Conservation (phyloP, 2,329 filamentous ascomycete genomes). For the Leptographium radiaticola region DNA sequence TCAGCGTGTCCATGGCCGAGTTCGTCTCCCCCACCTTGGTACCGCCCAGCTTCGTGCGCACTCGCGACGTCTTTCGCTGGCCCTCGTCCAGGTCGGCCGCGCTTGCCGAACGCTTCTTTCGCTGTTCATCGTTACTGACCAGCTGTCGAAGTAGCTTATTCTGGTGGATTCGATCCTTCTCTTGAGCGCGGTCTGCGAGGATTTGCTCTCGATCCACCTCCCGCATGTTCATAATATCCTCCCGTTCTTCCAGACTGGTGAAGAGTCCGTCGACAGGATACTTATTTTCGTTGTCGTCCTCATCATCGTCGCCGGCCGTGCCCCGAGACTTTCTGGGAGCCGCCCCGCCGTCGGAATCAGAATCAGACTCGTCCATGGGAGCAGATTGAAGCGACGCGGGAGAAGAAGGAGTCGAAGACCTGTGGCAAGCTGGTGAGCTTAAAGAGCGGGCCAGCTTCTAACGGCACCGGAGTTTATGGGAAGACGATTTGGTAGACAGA, state of each 20-base stretch:
- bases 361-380: constrained; percentile 82
- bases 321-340: constrained; percentile 13
- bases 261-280: constrained; percentile 87
- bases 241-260: constrained; percentile 58
- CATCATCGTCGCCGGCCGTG: constrained; percentile 10
- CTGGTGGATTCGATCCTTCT: constrained; percentile 71
- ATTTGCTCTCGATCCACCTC: constrained; percentile 87
- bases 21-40: constrained; percentile 56
- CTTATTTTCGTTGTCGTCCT: constrained; percentile 47
- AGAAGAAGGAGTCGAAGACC: constrained; percentile 56
- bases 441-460: neutral
- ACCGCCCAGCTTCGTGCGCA: constrained; percentile 53
- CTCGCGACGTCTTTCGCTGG: constrained; percentile 59
- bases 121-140: constrained; percentile 52
- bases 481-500: neutral
- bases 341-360: constrained; percentile 51
- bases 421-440: neutral
- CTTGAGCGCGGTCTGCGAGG: constrained; percentile 72
- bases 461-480: neutral
- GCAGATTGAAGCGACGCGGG: constrained; percentile 67
- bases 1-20: constrained; percentile 58
- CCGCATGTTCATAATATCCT: constrained; percentile 69
- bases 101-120: constrained; percentile 66
- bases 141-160: constrained; percentile 71
- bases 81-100: constrained; percentile 67